A percentile compares a stretch with the other conserved stretches of the same genome.
Evolutionary conservation across 768 basidiomycete species (phyloP).

Genomic region (Russula emetica): DNA sequence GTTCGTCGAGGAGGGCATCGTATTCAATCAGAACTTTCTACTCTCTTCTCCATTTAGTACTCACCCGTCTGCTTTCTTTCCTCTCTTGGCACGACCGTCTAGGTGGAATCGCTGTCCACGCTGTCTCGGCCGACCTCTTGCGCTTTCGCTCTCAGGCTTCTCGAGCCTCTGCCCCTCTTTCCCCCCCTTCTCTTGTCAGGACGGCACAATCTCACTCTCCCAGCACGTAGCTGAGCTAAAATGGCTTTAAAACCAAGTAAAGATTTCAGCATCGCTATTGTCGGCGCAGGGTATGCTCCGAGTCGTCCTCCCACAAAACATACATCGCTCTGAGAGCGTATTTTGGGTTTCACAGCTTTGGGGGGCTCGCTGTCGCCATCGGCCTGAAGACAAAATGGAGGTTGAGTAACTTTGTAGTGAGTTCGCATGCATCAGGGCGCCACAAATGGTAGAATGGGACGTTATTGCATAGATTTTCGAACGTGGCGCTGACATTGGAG

Average conservation of each 20-base stretch:
- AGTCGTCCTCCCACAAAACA: not conserved
- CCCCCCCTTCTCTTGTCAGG: no score
- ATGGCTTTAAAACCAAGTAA: not conserved
- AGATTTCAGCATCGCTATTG: conserved; percentile 26
- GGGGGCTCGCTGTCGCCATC: conserved; percentile 33
- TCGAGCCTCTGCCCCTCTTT: no score
- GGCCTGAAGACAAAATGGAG: conserved; percentile 34
- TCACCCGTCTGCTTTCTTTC: no score
- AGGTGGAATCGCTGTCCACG: no score
- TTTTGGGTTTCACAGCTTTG: conserved; percentile 27
- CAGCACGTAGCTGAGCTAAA: no score
- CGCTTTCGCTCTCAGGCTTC: no score
- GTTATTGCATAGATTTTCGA: conserved; percentile 33
- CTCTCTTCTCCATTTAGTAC: no score
- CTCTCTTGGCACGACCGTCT: no score
- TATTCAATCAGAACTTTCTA: no score
- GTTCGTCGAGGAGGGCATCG: no score
- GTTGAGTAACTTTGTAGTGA: conserved; percentile 33
- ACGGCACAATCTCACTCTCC: no score
- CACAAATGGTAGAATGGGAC: not conserved
- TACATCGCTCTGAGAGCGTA: not conserved
- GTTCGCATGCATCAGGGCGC: not conserved
- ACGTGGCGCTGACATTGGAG: conserved; percentile 30
- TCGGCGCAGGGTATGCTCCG: conserved; percentile 31
- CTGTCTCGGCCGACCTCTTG: no score